phyloP scores from a whole-genome alignment of 352 stramenopile species.

The Pythium oligandrum region DNA sequence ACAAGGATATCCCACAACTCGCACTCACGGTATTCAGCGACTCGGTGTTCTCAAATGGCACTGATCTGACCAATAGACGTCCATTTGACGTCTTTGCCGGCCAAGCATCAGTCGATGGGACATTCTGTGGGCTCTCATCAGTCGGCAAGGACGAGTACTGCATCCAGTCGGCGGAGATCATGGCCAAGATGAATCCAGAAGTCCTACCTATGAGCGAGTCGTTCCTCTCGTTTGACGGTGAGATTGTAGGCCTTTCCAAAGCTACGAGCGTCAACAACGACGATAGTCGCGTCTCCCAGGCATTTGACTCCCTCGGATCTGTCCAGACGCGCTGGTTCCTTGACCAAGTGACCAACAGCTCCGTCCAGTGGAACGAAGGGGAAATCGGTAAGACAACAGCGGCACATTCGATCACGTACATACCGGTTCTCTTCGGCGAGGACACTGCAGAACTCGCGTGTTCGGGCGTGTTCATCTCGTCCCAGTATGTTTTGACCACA shows the following conservation, averaged over 20 bases:
- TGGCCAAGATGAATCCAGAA: background rate
- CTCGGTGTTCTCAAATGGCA: too few species aligned
- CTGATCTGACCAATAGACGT: too few species aligned
- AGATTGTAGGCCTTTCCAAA: constrained; percentile 10
- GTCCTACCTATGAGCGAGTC: constrained; percentile 11
- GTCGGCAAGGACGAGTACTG: background rate
- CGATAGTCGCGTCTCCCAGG: constrained; percentile 8
- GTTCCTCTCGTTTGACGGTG: constrained; percentile 11
- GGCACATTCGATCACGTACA: too few species aligned
- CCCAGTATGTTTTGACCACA: too few species aligned
- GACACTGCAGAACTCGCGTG: too few species aligned
- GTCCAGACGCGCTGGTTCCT: constrained; percentile 7
- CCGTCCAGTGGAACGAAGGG: constrained; percentile 8
- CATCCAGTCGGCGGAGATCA: constrained; percentile 9
- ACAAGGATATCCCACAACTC: too few species aligned
- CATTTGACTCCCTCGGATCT: constrained; percentile 14
- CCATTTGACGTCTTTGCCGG: too few species aligned
- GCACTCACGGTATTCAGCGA: too few species aligned
- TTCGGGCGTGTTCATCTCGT: too few species aligned
- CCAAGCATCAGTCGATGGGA: too few species aligned
- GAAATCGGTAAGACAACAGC: background rate
- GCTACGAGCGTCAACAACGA: background rate
- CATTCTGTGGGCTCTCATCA: too few species aligned
- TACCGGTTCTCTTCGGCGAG: too few species aligned
- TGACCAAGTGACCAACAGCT: constrained; percentile 10